These are phyloP conservation scores for Physocladia obscura DNA, from an alignment of 192 early-diverging fungal species.

Conservation along the genomic window DNA sequence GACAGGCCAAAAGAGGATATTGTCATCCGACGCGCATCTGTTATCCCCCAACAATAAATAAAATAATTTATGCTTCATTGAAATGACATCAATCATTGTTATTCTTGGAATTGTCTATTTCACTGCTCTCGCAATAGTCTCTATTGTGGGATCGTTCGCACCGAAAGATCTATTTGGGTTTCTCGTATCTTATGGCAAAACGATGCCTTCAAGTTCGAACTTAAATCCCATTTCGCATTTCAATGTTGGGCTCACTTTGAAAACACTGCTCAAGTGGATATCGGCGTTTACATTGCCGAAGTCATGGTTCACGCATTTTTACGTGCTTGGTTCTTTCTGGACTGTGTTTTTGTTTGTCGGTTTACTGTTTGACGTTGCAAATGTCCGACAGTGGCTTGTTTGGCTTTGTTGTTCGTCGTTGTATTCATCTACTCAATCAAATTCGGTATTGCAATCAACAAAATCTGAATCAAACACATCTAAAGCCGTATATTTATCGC, in stretches of 20 bases:
- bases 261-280: too few relatives aligned
- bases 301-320: conserved; percentile 40
- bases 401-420: neutral
- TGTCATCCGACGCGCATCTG: conserved; percentile 26
- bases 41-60: too few relatives aligned
- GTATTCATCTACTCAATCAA: neutral
- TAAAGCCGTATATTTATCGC: conserved; percentile 10
- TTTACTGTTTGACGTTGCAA: neutral
- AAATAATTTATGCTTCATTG: too few relatives aligned
- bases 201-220: neutral
- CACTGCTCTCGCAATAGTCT: too few relatives aligned
- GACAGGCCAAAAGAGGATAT: conserved; percentile 50
- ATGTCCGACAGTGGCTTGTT: neutral
- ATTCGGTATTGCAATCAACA: too few relatives aligned
- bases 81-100: too few relatives aligned
- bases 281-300: neutral
- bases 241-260: too few relatives aligned
- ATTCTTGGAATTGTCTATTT: too few relatives aligned
- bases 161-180: neutral
- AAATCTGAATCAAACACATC: too few relatives aligned
- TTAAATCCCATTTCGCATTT: neutral
- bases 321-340: conserved; percentile 31
- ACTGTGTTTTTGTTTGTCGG: neutral
- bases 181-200: conserved; percentile 4
- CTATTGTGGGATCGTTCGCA: too few relatives aligned